Conservation (phyloP, 2,329 filamentous ascomycete genomes). For the Aurifilum marmelostoma region DNA sequence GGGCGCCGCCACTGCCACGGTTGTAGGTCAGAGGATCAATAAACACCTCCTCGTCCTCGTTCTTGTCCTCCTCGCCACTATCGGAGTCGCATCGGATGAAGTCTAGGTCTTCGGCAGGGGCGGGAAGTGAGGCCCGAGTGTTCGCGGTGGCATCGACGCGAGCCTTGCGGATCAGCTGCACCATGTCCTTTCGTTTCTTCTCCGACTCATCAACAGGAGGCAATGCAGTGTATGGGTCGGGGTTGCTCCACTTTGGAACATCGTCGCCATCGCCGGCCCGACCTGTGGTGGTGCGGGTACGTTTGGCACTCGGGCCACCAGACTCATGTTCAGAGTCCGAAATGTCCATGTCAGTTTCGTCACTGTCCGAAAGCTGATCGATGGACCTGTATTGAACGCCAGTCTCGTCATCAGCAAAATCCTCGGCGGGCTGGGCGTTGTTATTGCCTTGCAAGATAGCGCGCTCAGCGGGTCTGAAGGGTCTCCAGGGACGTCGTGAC, state of each 20-base stretch:
- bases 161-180: conserved; percentile 89
- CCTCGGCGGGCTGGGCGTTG: conserved; percentile 47
- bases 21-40: conserved; percentile 28
- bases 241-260: conserved; percentile 88
- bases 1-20: conserved; percentile 7
- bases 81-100: conserved; percentile 87
- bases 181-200: conserved; percentile 81
- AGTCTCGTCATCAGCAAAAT: conserved; percentile 49
- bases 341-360: conserved; percentile 67
- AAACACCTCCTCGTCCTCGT: conserved; percentile 28
- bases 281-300: conserved; percentile 38
- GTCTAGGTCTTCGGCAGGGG: conserved; percentile 68
- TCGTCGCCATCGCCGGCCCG: conserved; percentile 46
- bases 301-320: conserved; percentile 48
- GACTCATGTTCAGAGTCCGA: conserved; percentile 51
- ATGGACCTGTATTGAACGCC: conserved; percentile 57
- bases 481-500: conserved; percentile 24
- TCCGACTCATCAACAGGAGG: conserved; percentile 71
- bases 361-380: conserved; percentile 64
- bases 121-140: conserved; percentile 37
- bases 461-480: conserved; percentile 50
- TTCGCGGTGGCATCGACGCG: conserved; percentile 62
- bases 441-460: conserved; percentile 52
- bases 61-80: conserved; percentile 48
- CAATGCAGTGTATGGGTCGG: conserved; percentile 87